Evolutionary conservation across 2,329 filamentous ascomycete species (phyloP).

Genomic region (Trichoderma semiorbis): DNA sequence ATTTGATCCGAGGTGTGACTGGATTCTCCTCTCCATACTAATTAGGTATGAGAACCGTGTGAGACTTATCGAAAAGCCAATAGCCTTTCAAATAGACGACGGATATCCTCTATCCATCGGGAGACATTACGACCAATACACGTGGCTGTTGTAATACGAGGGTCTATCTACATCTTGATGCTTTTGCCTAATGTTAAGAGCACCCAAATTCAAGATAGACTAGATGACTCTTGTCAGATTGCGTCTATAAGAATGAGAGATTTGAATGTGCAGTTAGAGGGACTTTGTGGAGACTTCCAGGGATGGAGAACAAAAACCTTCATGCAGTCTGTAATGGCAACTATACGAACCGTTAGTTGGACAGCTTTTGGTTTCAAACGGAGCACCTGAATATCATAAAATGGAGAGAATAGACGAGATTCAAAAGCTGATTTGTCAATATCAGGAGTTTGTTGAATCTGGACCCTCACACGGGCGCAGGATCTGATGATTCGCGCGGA

Average conservation of each 20-base stretch:
- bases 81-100: neutral
- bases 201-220: too few relatives aligned
- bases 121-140: neutral
- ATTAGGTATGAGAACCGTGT: neutral
- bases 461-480: too few relatives aligned
- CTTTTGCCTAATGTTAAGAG: too few relatives aligned
- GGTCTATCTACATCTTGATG: too few relatives aligned
- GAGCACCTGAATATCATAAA: neutral
- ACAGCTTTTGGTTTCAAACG: neutral
- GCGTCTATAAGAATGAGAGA: too few relatives aligned
- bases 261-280: too few relatives aligned
- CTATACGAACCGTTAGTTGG: neutral
- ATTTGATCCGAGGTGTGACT: neutral
- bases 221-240: too few relatives aligned
- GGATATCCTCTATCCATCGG: neutral
- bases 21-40: neutral
- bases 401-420: neutral
- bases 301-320: neutral
- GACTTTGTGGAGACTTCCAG: neutral
- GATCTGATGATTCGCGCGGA: neutral
- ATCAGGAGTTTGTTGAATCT: neutral
- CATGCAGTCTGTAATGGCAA: neutral
- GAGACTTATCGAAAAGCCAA: neutral
- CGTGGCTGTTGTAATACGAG: too few relatives aligned
- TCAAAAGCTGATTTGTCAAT: neutral